Evolutionary conservation across 176 grass and related monocot genomes (phyloP).

Genomic region (Miscanthus lutarioriparius): DNA sequence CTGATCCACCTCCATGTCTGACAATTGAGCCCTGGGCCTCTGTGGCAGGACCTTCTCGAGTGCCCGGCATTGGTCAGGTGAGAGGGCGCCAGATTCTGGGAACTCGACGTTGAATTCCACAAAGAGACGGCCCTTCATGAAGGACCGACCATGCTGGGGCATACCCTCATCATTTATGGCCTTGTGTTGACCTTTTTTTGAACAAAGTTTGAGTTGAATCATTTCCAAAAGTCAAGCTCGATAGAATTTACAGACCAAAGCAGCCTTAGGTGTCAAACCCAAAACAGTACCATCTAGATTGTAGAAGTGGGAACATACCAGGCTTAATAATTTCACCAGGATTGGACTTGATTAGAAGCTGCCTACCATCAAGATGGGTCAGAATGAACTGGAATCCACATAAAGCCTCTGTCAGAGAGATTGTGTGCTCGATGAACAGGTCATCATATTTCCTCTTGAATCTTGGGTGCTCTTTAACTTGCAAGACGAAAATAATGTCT

Average conservation of each 20-base stretch:
- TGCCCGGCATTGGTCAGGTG: constrained; percentile 41
- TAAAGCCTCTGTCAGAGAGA: constrained; percentile 66
- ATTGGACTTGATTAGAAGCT: constrained; percentile 66
- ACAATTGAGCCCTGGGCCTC: constrained; percentile 21
- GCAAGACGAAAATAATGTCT: constrained; percentile 76
- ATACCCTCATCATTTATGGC: constrained; percentile 78
- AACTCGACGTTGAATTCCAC: constrained; percentile 71
- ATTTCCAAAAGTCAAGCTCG: neutral
- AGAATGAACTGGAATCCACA: constrained; percentile 82
- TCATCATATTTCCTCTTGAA: constrained; percentile 79
- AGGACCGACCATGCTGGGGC: constrained; percentile 60
- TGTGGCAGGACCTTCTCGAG: constrained; percentile 53
- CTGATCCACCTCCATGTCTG: constrained; percentile 60
- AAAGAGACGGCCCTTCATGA: constrained; percentile 73
- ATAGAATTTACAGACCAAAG: neutral
- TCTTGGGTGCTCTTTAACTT: constrained; percentile 70
- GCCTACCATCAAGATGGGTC: constrained; percentile 70
- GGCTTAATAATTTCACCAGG: constrained; percentile 71
- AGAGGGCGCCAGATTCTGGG: constrained; percentile 52
- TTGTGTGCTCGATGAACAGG: constrained; percentile 59
- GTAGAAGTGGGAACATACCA: constrained; percentile 34
- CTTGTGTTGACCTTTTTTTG: constrained; percentile 61
- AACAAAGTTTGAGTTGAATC: neutral
- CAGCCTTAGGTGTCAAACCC: neutral
- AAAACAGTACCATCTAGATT: neutral